Percentiles rank a stretch among this genome's conserved stretches.
phyloP scores from a whole-genome alignment of 495 filamentous ascomycete genomes.

The Oidiodendron maius region DNA sequence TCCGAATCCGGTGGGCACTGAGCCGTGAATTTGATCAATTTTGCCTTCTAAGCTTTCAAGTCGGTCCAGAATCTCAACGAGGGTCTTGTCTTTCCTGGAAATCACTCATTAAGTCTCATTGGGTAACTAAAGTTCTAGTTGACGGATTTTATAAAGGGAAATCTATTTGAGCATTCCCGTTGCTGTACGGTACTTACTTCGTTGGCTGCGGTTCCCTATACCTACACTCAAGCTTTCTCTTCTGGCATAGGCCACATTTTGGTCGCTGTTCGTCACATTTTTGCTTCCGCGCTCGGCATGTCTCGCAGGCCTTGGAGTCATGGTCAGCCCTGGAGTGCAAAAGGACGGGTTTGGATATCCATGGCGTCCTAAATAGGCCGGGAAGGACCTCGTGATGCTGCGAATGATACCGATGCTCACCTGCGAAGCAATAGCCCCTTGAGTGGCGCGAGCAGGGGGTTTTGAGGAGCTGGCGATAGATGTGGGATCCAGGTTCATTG shows the following conservation, averaged over 20 bases:
- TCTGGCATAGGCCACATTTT: conserved; percentile 56
- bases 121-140: no score
- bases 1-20: conserved; percentile 8
- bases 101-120: conserved; percentile 15
- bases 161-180: no score
- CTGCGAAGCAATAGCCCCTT: conserved; percentile 10
- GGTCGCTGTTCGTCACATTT: conserved; percentile 87
- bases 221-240: conserved; percentile 47
- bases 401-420: conserved; percentile 9
- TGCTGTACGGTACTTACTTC: conserved; percentile 50
- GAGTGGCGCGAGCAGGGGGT: not conserved
- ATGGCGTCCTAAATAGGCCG: not conserved
- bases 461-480: conserved; percentile 8
- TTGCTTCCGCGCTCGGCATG: conserved; percentile 78
- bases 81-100: conserved; percentile 55
- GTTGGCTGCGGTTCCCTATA: conserved; percentile 58
- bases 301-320: conserved; percentile 63
- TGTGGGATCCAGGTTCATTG: conserved; percentile 11
- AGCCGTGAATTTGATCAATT: conserved; percentile 19
- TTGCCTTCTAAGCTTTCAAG: conserved; percentile 42
- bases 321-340: not conserved
- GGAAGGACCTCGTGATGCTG: no score
- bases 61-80: conserved; percentile 53
- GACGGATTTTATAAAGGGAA: no score
- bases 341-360: not conserved